phyloP scores from a whole-genome alignment of 768 basidiomycete genomes.

The Goffeauzyma gilvescens region DNA sequence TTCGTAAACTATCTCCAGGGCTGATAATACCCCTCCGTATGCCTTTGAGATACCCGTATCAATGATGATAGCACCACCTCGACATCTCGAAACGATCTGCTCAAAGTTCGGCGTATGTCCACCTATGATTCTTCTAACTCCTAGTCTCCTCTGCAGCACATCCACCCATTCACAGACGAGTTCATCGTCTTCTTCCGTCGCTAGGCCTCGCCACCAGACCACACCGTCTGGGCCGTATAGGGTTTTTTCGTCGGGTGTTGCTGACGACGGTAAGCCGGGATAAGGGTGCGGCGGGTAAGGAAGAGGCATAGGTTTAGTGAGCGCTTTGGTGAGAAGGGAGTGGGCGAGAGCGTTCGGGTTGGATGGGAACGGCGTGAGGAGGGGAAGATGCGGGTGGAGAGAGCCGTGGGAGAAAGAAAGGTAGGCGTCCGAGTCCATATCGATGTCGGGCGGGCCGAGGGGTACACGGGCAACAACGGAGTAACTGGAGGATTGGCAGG shows the following conservation, averaged over 20 bases:
- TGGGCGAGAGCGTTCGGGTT: constrained; percentile 58
- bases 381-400: constrained; percentile 48
- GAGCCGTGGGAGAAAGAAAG: constrained; percentile 90
- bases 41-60: constrained; percentile 96
- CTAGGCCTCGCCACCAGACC: constrained; percentile 90
- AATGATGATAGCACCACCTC: constrained; percentile 84
- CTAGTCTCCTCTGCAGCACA: constrained; percentile 49
- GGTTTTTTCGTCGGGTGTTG: constrained; percentile 48
- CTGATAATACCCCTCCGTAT: constrained; percentile 80
- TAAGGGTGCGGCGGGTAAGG: constrained; percentile 65
- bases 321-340: constrained; percentile 52
- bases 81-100: constrained; percentile 67
- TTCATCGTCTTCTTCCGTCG: constrained; percentile 48
- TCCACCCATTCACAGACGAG: constrained; percentile 53
- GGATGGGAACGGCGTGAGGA: constrained; percentile 63
- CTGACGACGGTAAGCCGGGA: constrained; percentile 42
- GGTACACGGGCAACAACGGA: constrained; percentile 33
- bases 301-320: constrained; percentile 47
- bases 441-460: constrained; percentile 36
- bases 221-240: constrained; percentile 65
- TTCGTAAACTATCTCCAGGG: constrained; percentile 67
- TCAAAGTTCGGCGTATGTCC: constrained; percentile 83
- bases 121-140: constrained; percentile 63
- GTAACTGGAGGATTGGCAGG: constrained; percentile 16
- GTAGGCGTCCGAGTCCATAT: constrained; percentile 36